A percentile compares a stretch with the other conserved stretches of the same genome.
Evolutionary conservation across 2,329 filamentous ascomycete genomes (phyloP).

Genomic region (Cryphonectria carpinicola): DNA sequence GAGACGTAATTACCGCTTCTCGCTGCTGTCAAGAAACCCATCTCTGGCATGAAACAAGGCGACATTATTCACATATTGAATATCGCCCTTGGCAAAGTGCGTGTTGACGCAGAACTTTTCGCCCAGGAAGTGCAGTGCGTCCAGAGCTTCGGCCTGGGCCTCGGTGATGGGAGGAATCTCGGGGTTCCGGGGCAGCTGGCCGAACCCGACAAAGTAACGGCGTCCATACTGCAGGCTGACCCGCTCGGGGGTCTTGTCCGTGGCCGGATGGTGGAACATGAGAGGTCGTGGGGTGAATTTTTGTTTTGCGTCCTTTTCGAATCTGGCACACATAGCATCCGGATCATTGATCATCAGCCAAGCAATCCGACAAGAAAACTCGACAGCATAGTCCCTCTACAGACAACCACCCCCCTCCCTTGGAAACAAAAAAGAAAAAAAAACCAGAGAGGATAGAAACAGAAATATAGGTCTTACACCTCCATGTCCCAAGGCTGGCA

Average conservation of each 20-base stretch:
- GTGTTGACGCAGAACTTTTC: constrained; percentile 50
- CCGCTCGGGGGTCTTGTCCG: constrained; percentile 50
- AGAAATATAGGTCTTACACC: constrained; percentile 39
- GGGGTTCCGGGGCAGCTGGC: constrained; percentile 54
- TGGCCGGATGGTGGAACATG: constrained; percentile 58
- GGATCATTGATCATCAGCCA: neutral
- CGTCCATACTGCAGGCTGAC: constrained; percentile 65
- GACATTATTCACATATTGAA: constrained; percentile 60
- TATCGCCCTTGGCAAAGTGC: constrained; percentile 54
- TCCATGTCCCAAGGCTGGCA: constrained; percentile 56
- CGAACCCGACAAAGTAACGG: constrained; percentile 61
- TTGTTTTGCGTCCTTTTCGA: constrained; percentile 48
- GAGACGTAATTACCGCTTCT: constrained; percentile 46
- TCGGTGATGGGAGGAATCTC: constrained; percentile 61
- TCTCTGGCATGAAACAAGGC: constrained; percentile 57
- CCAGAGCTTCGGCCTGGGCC: constrained; percentile 56
- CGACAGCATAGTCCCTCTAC: constrained; percentile 39
- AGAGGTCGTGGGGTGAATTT: constrained; percentile 55
- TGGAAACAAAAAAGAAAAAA: too few species aligned
- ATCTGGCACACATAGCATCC: constrained; percentile 43
- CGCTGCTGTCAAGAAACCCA: constrained; percentile 49
- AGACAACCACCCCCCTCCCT: too few species aligned
- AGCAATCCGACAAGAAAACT: neutral
- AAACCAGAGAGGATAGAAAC: neutral
- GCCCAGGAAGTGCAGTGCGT: constrained; percentile 54